These are phyloP conservation scores for Fusarium udum DNA, from an alignment of 2,329 filamentous ascomycete genomes.

Conservation along the genomic window DNA sequence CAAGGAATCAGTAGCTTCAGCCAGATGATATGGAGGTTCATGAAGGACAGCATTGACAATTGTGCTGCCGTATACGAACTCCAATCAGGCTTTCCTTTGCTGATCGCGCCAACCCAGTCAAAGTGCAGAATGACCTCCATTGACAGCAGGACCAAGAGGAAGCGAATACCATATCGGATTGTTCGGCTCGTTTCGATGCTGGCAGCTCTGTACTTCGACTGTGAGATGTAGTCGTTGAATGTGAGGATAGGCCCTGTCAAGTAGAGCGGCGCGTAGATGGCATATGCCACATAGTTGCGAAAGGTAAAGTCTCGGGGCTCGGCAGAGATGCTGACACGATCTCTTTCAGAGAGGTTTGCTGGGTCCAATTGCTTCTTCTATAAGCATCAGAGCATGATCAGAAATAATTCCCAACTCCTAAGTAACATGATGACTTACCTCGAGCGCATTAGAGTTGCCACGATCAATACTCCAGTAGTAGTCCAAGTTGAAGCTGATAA, in stretches of 20 bases:
- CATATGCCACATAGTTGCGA: conserved; percentile 88
- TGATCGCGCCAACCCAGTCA: conserved; percentile 93
- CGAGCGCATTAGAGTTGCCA: conserved; percentile 71
- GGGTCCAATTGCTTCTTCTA: conserved; percentile 99
- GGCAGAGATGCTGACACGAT: conserved; percentile 82
- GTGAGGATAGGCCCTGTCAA: conserved; percentile 92
- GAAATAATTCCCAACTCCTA: conserved; percentile 5
- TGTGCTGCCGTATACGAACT: conserved; percentile 84
- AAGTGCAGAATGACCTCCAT: conserved; percentile 95
- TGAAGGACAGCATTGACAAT: conserved; percentile 89
- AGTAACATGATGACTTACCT: conserved; percentile 70
- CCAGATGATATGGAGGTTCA: conserved; percentile 98
- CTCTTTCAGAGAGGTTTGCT: conserved; percentile 84
- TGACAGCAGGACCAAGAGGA: conserved; percentile 78
- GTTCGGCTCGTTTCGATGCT: conserved; percentile 78
- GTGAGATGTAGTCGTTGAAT: conserved; percentile 97
- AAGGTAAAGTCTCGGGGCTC: conserved; percentile 76
- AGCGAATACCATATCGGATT: conserved; percentile 82
- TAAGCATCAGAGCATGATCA: conserved; percentile 64
- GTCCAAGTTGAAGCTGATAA: conserved; percentile 97
- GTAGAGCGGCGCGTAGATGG: conserved; percentile 92
- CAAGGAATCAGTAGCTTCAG: conserved; percentile 95
- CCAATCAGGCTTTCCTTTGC: conserved; percentile 83
- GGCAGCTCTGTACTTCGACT: conserved; percentile 76
- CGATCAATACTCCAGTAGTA: conserved; percentile 89